Evolutionary conservation across 345 rosid genomes (phyloP).

Genomic region (Gossypium sturtianum): DNA sequence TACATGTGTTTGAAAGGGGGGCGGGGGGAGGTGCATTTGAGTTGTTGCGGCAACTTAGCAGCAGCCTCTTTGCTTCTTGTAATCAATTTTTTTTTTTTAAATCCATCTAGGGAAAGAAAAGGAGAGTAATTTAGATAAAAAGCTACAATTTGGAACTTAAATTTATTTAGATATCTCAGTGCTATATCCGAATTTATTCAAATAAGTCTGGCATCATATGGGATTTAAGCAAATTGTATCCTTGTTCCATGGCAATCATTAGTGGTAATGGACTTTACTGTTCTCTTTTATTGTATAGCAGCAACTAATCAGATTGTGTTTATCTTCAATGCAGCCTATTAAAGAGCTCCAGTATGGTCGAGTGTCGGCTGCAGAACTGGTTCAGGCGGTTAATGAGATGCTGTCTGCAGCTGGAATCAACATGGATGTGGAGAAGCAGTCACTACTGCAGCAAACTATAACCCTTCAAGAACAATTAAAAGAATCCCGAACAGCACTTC

Average conservation of each 20-base stretch:
- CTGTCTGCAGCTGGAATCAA: conserved; percentile 87
- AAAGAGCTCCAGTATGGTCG: conserved; percentile 60
- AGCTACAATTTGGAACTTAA: neutral
- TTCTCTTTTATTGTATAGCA: neutral
- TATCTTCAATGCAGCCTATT: conserved; percentile 35
- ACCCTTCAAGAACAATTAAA: conserved; percentile 73
- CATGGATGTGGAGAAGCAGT: conserved; percentile 76
- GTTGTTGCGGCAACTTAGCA: neutral
- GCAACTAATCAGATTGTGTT: conserved; percentile 3
- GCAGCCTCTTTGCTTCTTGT: neutral
- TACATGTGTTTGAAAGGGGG: neutral
- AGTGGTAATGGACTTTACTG: neutral
- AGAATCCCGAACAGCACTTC: conserved; percentile 67
- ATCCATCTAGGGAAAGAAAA: conserved; percentile 3
- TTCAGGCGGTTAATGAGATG: conserved; percentile 88
- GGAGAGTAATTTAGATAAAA: neutral
- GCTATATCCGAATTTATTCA: neutral
- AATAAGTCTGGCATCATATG: neutral
- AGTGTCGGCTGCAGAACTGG: conserved; percentile 79
- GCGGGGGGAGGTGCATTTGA: neutral
- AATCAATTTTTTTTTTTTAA: neutral
- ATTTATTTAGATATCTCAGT: neutral
- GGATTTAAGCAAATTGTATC: neutral
- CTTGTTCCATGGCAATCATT: neutral
- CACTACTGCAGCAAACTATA: conserved; percentile 60